These are phyloP conservation scores for Candida mattraensis DNA, from an alignment of 805 yeast genomes.

Conservation along the genomic window DNA sequence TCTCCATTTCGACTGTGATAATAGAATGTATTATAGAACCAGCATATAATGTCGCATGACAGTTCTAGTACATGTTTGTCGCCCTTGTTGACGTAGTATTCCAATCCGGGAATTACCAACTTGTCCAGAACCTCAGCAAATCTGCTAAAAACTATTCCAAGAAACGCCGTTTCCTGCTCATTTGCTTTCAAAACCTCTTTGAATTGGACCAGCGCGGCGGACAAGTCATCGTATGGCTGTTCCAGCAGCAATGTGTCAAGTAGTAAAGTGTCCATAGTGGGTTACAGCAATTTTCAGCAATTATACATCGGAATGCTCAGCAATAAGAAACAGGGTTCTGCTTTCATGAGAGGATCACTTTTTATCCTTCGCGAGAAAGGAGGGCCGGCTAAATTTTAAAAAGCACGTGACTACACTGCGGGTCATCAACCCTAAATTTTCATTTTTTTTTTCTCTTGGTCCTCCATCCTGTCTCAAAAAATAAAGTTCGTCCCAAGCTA, in stretches of 20 bases:
- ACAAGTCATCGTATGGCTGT: slow-evolving; percentile 10
- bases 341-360: slow-evolving; percentile 6
- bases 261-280: slow-evolving; percentile 7
- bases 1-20: slow-evolving; percentile 7
- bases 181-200: slow-evolving; percentile 11
- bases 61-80: slow-evolving; percentile 3
- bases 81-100: slow-evolving; percentile 3
- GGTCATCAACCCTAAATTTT: no score
- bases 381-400: slow-evolving; percentile 1
- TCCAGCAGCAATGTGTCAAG: slow-evolving; percentile 14
- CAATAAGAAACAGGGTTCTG: slow-evolving; percentile 5
- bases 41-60: slow-evolving; percentile 16
- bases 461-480: no score
- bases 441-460: slow-evolving; percentile 3
- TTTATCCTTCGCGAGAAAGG: background rate
- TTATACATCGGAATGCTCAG: background rate
- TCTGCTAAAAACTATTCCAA: slow-evolving; percentile 12
- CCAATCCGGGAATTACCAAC: slow-evolving; percentile 19
- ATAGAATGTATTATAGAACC: slow-evolving; percentile 18
- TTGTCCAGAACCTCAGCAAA: slow-evolving; percentile 16
- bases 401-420: background rate
- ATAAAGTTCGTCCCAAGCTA: no score
- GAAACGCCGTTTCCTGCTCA: slow-evolving; percentile 14
- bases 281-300: no score
- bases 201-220: slow-evolving; percentile 7